phyloP scores from a whole-genome alignment of 306 rosid genomes.

The Luffa acutangula region DNA sequence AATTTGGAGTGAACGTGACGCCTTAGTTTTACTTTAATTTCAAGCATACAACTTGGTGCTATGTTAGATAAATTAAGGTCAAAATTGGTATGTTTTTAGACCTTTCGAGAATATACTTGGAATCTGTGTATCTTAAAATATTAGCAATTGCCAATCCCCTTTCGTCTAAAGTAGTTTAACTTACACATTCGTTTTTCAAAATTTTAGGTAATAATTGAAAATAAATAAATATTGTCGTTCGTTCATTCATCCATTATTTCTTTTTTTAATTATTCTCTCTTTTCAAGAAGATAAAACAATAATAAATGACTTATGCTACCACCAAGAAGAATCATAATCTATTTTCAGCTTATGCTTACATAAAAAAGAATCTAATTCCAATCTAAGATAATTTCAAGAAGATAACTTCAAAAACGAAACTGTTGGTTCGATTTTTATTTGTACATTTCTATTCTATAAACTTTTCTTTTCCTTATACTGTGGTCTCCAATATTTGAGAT shows the following conservation, averaged over 20 bases:
- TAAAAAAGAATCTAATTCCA: background rate
- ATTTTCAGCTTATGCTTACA: background rate
- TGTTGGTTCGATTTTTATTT: background rate
- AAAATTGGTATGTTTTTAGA: background rate
- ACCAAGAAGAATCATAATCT: background rate
- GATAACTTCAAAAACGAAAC: background rate
- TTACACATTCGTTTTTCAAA: background rate
- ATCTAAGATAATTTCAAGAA: background rate
- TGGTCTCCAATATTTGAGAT: too few relatives aligned
- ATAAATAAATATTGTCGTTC: background rate
- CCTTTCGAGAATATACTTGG: background rate
- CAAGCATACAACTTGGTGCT: background rate
- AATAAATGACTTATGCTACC: background rate
- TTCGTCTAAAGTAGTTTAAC: background rate
- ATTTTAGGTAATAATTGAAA: background rate
- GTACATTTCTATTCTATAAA: background rate
- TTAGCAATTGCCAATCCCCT: background rate
- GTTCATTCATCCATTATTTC: background rate
- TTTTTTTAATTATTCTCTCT: background rate
- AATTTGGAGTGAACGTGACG: background rate
- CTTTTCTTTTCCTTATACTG: too few relatives aligned
- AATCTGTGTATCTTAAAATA: background rate
- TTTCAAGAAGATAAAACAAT: background rate
- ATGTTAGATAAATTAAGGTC: background rate
- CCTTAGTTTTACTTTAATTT: background rate